Conservation (phyloP, 306 rosid genomes). For the Pyrus communis region DNA sequence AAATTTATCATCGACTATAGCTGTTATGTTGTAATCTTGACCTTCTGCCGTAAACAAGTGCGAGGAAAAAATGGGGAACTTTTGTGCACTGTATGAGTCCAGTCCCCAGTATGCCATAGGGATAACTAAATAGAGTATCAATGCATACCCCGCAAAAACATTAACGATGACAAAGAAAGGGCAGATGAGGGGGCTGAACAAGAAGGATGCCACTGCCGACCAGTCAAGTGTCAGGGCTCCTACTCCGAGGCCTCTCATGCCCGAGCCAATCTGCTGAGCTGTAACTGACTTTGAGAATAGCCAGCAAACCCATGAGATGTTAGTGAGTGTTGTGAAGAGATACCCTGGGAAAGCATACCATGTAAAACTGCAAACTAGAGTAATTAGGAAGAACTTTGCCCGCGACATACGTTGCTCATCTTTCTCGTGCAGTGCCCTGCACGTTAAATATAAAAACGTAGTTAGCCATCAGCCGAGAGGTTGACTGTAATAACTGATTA, state of each 20-base stretch:
- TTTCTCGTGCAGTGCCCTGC: slow-evolving; percentile 80
- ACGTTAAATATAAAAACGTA: neutral
- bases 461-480: neutral
- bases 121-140: slow-evolving; percentile 35
- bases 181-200: slow-evolving; percentile 68
- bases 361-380: slow-evolving; percentile 56
- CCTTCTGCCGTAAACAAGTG: slow-evolving; percentile 62
- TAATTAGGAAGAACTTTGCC: slow-evolving; percentile 63
- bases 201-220: slow-evolving; percentile 63
- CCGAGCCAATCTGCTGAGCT: slow-evolving; percentile 80
- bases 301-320: slow-evolving; percentile 85
- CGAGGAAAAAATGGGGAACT: slow-evolving; percentile 69
- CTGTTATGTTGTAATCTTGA: slow-evolving; percentile 41
- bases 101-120: slow-evolving; percentile 69
- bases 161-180: slow-evolving; percentile 74
- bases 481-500: neutral
- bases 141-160: slow-evolving; percentile 45
- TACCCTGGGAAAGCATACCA: slow-evolving; percentile 63
- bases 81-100: slow-evolving; percentile 38
- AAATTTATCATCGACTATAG: slow-evolving; percentile 57
- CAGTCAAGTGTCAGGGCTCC: slow-evolving; percentile 76
- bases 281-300: slow-evolving; percentile 66
- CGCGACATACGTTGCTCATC: slow-evolving; percentile 41
- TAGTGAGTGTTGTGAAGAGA: slow-evolving; percentile 67
- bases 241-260: slow-evolving; percentile 71